phyloP scores from a whole-genome alignment of 1,284 basidiomycete species.

The Pyrrhoderma noxium region DNA sequence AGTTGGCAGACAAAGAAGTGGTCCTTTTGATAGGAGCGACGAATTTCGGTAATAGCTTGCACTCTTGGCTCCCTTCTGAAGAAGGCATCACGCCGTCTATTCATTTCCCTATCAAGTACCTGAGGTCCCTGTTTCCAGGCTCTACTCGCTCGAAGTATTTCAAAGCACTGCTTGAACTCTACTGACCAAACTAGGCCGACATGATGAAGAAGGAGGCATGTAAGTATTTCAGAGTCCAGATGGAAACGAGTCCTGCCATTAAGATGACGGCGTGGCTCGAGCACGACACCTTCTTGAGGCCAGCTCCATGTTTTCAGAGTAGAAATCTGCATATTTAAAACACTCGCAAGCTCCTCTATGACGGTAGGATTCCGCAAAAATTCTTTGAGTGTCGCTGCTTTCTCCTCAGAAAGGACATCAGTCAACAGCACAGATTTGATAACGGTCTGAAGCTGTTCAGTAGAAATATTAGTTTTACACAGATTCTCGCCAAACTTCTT shows the following conservation, averaged over 20 bases:
- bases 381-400: constrained; percentile 32
- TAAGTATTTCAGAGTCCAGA: constrained; percentile 39
- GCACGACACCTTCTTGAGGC: constrained; percentile 32
- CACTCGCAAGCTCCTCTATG: constrained; percentile 34
- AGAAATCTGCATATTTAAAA: constrained; percentile 37
- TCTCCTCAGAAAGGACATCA: constrained; percentile 34
- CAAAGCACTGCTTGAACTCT: constrained; percentile 30
- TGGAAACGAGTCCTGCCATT: constrained; percentile 41
- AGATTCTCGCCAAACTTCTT: constrained; percentile 24
- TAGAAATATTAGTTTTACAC: constrained; percentile 23
- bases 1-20: constrained; percentile 19
- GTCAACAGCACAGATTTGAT: constrained; percentile 30
- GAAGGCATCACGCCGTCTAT: constrained; percentile 12
- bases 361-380: constrained; percentile 34
- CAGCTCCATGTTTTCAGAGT: constrained; percentile 35
- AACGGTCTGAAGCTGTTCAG: constrained; percentile 25
- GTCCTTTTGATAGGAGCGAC: constrained; percentile 2
- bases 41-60: background rate
- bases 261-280: constrained; percentile 38
- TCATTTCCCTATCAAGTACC: constrained; percentile 1
- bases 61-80: background rate
- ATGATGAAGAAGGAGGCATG: constrained; percentile 36
- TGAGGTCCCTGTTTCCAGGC: constrained; percentile 28
- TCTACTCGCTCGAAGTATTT: constrained; percentile 27
- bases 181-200: constrained; percentile 36